Evolutionary conservation across 2,329 filamentous ascomycete genomes (phyloP), one percentile per base, ranked within the genome.

Genomic region (Pseudogymnoascus sp.): DNA sequence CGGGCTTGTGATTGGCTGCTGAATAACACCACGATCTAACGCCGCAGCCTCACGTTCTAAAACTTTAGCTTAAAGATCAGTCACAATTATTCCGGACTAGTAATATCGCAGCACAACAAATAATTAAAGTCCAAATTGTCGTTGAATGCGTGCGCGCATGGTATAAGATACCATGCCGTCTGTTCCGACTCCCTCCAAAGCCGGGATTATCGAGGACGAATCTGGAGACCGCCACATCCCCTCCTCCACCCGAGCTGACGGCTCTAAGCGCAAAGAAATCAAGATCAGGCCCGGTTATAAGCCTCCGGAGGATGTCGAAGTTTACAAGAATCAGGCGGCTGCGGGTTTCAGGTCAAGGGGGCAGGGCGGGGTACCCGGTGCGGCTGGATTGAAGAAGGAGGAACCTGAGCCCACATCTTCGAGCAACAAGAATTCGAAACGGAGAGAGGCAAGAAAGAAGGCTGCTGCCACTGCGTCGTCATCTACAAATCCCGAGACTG

Each of bases 291-390:
- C 94, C 0, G 95, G 94, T 60, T 99, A 97, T 76, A 86, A 87
- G 35, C 95, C 94, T 1, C 91, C 92, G 0, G 94, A 99, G 76
- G 94, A 99, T 75, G 88, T 97, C 65, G 92, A 97, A 72, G 81
- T 96, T 50, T 99, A 99, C 82, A 95, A 92, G 78, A 97, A 96
- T 75, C 87, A 90, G 62, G 92, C 87, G 1, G 92, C 92, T 58
- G 89, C 94, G 72, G 85, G 84, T 58, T 96, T 89, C 77, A 91
- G 91, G 71, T 91, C 84, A 68, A 85, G 90, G 60, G 84, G 83
- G 26, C 81, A 78, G 64, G 85, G 83, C 62, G 88, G 83, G 21
- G 82, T 96, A 4, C 90, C 91, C 3, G 93, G 93, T 24, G 89
- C 91, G 1, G 83, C 83, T 54, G 81, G 81, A 4, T 67, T 83